Percentiles rank a stretch among this genome's conserved stretches.
Conservation (phyloP, 2,329 filamentous ascomycete genomes). For the Sporothrix brasiliensis region DNA sequence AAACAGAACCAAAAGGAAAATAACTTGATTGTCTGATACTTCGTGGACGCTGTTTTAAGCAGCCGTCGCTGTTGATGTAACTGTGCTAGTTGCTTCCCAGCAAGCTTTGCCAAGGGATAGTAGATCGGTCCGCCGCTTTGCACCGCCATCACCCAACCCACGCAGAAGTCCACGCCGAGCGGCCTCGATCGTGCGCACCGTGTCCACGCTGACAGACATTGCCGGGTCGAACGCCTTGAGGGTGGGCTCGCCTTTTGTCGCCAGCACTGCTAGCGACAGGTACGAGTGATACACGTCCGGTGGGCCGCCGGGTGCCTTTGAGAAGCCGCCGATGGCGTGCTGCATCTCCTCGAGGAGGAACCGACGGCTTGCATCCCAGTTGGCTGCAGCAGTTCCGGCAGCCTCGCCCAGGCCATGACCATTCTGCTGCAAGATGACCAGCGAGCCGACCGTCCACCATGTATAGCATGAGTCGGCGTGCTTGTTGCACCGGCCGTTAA, state of each 20-base stretch:
- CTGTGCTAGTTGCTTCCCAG: conserved; percentile 3
- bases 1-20: neutral
- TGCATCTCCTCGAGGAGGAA: conserved; percentile 87
- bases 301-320: conserved; percentile 67
- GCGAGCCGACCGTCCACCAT: conserved; percentile 82
- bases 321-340: conserved; percentile 80
- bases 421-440: conserved; percentile 44
- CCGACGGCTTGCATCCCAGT: conserved; percentile 63
- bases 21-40: neutral
- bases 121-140: conserved; percentile 6
- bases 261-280: conserved; percentile 79
- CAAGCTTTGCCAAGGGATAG: conserved; percentile 26
- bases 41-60: neutral
- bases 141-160: conserved; percentile 7
- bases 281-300: conserved; percentile 89
- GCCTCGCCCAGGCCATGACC: conserved; percentile 29
- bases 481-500: conserved; percentile 91
- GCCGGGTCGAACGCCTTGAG: conserved; percentile 73
- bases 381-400: conserved; percentile 56
- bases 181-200: conserved; percentile 53
- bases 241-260: conserved; percentile 69
- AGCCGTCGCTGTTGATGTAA: neutral
- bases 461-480: conserved; percentile 92
- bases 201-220: conserved; percentile 71
- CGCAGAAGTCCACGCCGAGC: conserved; percentile 49